These are phyloP conservation scores for Shiraia bambusicola DNA, from an alignment of 2,329 filamentous ascomycete genomes.

Conservation along the genomic window DNA sequence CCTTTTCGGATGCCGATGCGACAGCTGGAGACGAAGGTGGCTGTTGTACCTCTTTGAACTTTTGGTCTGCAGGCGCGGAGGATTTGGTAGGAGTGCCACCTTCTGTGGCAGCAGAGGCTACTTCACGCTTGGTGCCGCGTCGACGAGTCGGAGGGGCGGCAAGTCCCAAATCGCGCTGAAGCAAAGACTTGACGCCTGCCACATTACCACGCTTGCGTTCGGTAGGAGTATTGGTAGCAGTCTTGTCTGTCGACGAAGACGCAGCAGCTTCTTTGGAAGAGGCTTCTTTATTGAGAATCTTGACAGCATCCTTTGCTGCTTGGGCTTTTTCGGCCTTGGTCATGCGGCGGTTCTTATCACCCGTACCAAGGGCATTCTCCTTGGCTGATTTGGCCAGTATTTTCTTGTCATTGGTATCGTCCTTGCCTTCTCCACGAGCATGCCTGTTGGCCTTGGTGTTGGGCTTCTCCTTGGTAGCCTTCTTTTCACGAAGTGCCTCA, in stretches of 20 bases:
- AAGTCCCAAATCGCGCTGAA: constrained; percentile 64
- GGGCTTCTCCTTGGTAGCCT: constrained; percentile 68
- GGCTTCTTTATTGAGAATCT: constrained; percentile 56
- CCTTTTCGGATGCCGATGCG: constrained; percentile 27
- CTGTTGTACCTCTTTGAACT: constrained; percentile 26
- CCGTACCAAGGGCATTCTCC: constrained; percentile 27
- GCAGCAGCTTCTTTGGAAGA: constrained; percentile 31
- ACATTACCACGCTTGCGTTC: constrained; percentile 57
- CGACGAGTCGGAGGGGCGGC: constrained; percentile 47
- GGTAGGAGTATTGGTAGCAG: constrained; percentile 43
- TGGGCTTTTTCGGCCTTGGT: constrained; percentile 62
- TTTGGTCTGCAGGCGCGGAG: constrained; percentile 26
- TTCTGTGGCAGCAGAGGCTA: constrained; percentile 25
- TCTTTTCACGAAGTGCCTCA: constrained; percentile 88
- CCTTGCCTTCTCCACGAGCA: constrained; percentile 62
- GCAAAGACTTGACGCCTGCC: constrained; percentile 58
- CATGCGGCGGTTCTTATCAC: constrained; percentile 44
- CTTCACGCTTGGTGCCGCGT: constrained; percentile 43
- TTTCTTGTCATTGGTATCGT: constrained; percentile 54
- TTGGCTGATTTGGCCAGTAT: constrained; percentile 36
- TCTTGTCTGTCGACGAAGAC: constrained; percentile 35
- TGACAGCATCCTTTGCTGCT: constrained; percentile 62
- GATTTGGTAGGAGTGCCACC: constrained; percentile 27
- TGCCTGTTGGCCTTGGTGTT: constrained; percentile 59
- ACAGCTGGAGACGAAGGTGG: constrained; percentile 12